phyloP scores from a whole-genome alignment of 1,139 yeast species.

The Debaryomycetaceae sp. region DNA sequence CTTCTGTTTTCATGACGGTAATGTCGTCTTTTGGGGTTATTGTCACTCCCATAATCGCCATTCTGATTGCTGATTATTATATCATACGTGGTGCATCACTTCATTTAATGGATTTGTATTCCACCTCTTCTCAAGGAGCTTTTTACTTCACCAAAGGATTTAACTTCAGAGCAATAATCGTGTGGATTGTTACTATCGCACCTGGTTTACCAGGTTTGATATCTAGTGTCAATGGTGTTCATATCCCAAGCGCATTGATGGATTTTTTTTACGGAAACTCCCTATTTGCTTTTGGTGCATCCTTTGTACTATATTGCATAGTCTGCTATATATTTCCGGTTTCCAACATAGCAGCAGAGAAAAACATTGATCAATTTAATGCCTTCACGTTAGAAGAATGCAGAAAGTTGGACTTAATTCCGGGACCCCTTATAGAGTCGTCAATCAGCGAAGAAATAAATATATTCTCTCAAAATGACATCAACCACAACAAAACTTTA shows the following conservation, averaged over 20 bases:
- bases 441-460: too few species aligned
- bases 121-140: slow-evolving; percentile 25
- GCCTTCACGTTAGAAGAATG: slow-evolving; percentile 16
- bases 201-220: slow-evolving; percentile 80
- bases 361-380: slow-evolving; percentile 15
- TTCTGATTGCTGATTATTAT: slow-evolving; percentile 72
- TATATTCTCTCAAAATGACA: too few species aligned
- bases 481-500: too few species aligned
- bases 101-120: slow-evolving; percentile 61
- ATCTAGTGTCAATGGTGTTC: background rate
- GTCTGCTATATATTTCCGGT: background rate
- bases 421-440: too few species aligned
- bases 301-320: background rate
- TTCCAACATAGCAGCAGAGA: slow-evolving; percentile 7
- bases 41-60: slow-evolving; percentile 84
- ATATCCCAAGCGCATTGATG: background rate
- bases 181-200: slow-evolving; percentile 69
- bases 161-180: slow-evolving; percentile 78
- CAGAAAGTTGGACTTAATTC: slow-evolving; percentile 2
- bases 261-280: slow-evolving; percentile 1
- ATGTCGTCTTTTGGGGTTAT: slow-evolving; percentile 84
- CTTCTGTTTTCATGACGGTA: slow-evolving; percentile 78
- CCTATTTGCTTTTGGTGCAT: background rate
- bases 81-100: slow-evolving; percentile 72
- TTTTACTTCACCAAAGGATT: slow-evolving; percentile 64